Base-by-base conservation (phyloP, 2,329 filamentous ascomycete species). In the Fusarium sp. region DNA sequence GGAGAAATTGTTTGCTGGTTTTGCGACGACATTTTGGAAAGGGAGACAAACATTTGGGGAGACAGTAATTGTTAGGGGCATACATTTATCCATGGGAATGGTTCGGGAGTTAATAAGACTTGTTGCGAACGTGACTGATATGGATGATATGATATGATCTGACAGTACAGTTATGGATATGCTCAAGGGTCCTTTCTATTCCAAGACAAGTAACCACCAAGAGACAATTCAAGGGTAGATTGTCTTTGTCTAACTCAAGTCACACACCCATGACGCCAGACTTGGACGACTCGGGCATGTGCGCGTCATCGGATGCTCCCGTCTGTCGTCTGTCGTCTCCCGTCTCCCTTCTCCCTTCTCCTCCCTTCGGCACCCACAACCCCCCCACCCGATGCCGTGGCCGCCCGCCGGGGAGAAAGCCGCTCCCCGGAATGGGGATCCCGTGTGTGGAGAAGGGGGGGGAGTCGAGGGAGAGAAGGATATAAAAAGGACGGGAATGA, bases 1-100 rank as follows among this genome's bases (percentile, higher is more conserved):
- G 74, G 76, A 62, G 73, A 70, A 77, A 68, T 73, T 76, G 70
- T 64, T 76, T 76, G 64, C 38, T 77, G 62, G 54, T 54, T 73
- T 72, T 10, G 38, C 54, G 65, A 62, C 47, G 47, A 61, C 47
- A 59, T 45, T 24, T 37, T 24, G 54, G 64, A 20, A 20, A 22
- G 22, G 47, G 38, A 22, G 34, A 22, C 37, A 29, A 62, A 62
- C 31, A 62, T 31, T 40, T 31, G 35, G 47, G 66, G 45, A 31
- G 66, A 59, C 52, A 56, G 64, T 75, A 75, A 75, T 75, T 62
- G 42, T 16, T 34, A 60, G 31, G 29, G 42, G 60, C 47, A 52
- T 52, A 52, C 27, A 24, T 27, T 50, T 18, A 27, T 24, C 40
- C 14, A 34, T 60, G 63, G 60, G 57, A n/a, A 56, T 29, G 64